Percentiles rank a stretch among this genome's conserved stretches.
These are phyloP conservation scores for Rhodotorula kratochvilovae DNA, from an alignment of 768 basidiomycete genomes.

Conservation along the genomic window DNA sequence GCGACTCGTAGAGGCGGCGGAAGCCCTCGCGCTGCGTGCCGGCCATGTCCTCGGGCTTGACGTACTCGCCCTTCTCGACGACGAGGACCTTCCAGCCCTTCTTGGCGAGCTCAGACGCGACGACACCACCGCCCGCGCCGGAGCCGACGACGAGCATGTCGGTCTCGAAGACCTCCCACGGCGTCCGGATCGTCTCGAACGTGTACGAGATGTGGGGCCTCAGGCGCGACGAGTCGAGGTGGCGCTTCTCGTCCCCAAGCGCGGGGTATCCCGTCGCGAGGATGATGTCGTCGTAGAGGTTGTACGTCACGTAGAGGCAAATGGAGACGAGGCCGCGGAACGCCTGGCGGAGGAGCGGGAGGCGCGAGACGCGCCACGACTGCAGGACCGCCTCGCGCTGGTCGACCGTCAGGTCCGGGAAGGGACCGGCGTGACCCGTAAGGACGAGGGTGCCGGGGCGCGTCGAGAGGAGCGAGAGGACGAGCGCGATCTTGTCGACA, in stretches of 20 bases:
- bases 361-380: constrained; percentile 20
- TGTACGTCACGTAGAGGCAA: constrained; percentile 25
- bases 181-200: constrained; percentile 16
- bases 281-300: constrained; percentile 14
- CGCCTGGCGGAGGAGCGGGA: constrained; percentile 22
- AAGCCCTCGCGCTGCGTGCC: constrained; percentile 30
- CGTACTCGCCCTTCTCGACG: constrained; percentile 42
- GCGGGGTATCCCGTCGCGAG: constrained; percentile 26
- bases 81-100: constrained; percentile 37
- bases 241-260: constrained; percentile 14
- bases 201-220: constrained; percentile 19
- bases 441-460: constrained; percentile 32
- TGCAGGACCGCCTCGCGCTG: constrained; percentile 28
- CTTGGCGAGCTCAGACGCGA: constrained; percentile 30
- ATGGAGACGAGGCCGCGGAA: constrained; percentile 25
- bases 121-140: constrained; percentile 42
- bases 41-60: constrained; percentile 33
- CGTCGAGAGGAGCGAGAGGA: constrained; percentile 28
- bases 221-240: constrained; percentile 8
- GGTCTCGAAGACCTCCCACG: constrained; percentile 31
- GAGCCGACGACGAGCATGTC: constrained; percentile 42
- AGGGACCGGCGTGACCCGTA: constrained; percentile 19
- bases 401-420: constrained; percentile 11
- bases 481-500: constrained; percentile 9
- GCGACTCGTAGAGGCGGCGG: constrained; percentile 31